Percentiles rank a stretch among this genome's conserved stretches.
Evolutionary conservation across 2,329 filamentous ascomycete species (phyloP).

Genomic region (Fusarium subglutinans): DNA sequence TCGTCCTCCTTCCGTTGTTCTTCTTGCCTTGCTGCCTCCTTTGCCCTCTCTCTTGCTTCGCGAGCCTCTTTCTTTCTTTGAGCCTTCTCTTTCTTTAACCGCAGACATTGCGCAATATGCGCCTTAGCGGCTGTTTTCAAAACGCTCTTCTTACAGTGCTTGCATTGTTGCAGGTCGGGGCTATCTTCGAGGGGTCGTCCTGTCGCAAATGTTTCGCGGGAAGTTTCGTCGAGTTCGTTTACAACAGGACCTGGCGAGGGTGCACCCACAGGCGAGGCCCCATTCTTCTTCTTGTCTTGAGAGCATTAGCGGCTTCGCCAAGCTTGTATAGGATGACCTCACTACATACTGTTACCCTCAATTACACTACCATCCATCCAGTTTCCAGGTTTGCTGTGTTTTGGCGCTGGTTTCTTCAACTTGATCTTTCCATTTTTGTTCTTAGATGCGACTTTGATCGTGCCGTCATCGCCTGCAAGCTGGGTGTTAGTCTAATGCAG

Average conservation of each 20-base stretch:
- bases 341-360: slow-evolving; percentile 66
- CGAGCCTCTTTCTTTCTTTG: slow-evolving; percentile 79
- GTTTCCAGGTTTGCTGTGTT: slow-evolving; percentile 73
- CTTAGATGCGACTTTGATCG: slow-evolving; percentile 71
- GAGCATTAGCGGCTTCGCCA: slow-evolving; percentile 5
- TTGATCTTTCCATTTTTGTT: slow-evolving; percentile 67
- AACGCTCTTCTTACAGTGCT: slow-evolving; percentile 92
- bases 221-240: slow-evolving; percentile 77
- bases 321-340: background rate
- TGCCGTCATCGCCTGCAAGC: slow-evolving; percentile 62
- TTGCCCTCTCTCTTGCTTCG: slow-evolving; percentile 74
- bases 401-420: slow-evolving; percentile 70
- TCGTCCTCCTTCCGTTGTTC: slow-evolving; percentile 63
- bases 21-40: slow-evolving; percentile 67
- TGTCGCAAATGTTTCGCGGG: slow-evolving; percentile 81
- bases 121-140: slow-evolving; percentile 77
- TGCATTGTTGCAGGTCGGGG: slow-evolving; percentile 85
- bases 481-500: slow-evolving; percentile 28
- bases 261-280: slow-evolving; percentile 53
- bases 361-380: slow-evolving; percentile 75
- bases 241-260: slow-evolving; percentile 65
- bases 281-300: slow-evolving; percentile 65
- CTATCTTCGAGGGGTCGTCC: slow-evolving; percentile 83
- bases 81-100: slow-evolving; percentile 84
- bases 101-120: slow-evolving; percentile 86